These are phyloP conservation scores for Eremothecium cymbalariae DNA, from an alignment of 1,139 yeast genomes.

Conservation along the genomic window DNA sequence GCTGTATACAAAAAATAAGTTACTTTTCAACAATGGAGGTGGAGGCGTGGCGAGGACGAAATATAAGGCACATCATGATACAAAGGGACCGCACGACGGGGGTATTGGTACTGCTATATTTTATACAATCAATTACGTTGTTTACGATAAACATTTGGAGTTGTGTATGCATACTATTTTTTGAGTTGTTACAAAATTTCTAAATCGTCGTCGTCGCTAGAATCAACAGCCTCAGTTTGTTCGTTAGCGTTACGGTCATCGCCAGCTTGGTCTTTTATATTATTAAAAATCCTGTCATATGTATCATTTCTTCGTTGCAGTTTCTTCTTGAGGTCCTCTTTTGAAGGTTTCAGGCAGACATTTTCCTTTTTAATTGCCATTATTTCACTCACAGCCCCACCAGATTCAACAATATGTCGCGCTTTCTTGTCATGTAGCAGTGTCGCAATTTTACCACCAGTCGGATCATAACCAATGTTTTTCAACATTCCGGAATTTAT, in stretches of 20 bases:
- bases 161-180: conserved; percentile 3
- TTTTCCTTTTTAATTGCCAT: conserved; percentile 30
- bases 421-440: conserved; percentile 18
- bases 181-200: conserved; percentile 27
- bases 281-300: conserved; percentile 14
- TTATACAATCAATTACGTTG: not conserved
- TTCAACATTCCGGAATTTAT: conserved; percentile 36
- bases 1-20: no score
- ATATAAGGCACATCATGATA: not conserved
- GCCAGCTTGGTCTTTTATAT: conserved; percentile 15
- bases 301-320: conserved; percentile 24
- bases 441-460: conserved; percentile 27
- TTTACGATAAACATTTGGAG: not conserved
- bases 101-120: not conserved
- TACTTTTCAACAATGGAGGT: no score
- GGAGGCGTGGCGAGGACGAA: no score
- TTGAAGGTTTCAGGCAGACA: conserved; percentile 30
- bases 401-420: no score
- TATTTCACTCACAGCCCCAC: conserved; percentile 25
- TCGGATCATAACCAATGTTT: conserved; percentile 48
- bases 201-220: conserved; percentile 25
- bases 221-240: conserved; percentile 1
- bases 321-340: conserved; percentile 24
- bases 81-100: not conserved
- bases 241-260: no score